Conservation (phyloP, 495 filamentous ascomycete genomes). For the Neurospora tetraspora region DNA sequence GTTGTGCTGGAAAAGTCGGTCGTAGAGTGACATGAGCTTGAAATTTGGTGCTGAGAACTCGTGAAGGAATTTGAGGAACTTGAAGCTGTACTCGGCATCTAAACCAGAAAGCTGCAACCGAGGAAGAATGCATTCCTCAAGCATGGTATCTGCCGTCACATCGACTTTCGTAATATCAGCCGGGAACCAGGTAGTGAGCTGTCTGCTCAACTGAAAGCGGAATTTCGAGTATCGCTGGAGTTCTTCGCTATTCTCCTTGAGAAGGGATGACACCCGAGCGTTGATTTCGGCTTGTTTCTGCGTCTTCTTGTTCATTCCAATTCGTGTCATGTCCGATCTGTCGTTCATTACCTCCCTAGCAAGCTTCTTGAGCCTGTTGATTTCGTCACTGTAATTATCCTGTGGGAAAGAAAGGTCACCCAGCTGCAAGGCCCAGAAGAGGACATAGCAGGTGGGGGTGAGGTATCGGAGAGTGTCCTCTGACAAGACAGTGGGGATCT, state of each 20-base stretch:
- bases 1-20: conserved; percentile 73
- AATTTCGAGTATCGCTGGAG: conserved; percentile 54
- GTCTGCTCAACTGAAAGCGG: conserved; percentile 54
- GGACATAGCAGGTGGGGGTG: conserved; percentile 70
- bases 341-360: conserved; percentile 55
- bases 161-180: conserved; percentile 51
- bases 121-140: conserved; percentile 87
- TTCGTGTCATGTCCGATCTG: conserved; percentile 56
- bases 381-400: conserved; percentile 64
- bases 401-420: conserved; percentile 67
- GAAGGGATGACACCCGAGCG: conserved; percentile 52
- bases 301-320: conserved; percentile 53
- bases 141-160: conserved; percentile 57
- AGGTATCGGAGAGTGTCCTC: conserved; percentile 53
- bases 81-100: conserved; percentile 80
- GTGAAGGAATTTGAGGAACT: conserved; percentile 79
- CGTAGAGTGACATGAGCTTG: conserved; percentile 72
- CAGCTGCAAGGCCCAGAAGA: conserved; percentile 86
- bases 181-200: conserved; percentile 74
- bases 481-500: conserved; percentile 53
- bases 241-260: conserved; percentile 37
- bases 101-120: conserved; percentile 71
- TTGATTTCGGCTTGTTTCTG: conserved; percentile 60
- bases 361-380: conserved; percentile 48
- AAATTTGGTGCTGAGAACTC: conserved; percentile 73